Base-by-base conservation (phyloP, 1,284 basidiomycete genomes). In the Cryptococcus hybrid region DNA sequence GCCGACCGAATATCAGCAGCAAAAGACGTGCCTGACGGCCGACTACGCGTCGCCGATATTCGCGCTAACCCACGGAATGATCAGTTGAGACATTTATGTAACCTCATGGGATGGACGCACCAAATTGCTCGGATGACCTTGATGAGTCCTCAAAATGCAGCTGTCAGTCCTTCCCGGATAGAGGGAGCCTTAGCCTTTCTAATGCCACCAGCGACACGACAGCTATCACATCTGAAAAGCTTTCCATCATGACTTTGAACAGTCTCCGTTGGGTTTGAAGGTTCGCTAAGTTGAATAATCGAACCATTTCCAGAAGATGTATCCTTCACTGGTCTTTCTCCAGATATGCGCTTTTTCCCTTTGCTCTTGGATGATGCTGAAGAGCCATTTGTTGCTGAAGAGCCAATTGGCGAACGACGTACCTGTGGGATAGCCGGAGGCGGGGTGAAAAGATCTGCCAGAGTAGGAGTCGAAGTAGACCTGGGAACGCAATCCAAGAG, bases 331-430 rank as follows among this genome's bases (percentile, higher is more conserved):
- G 61, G 58, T 7, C 61, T 43, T 40, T 68, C 66, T 12, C 62
- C 62, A 2, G 18, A 39, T 63, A 66, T 65, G 8, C 68, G 60
- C 13, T 56, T 46, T 46, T 66, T 67, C 15, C 65, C 64, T 44
- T 64, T 67, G 39, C 62, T 62, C 37, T 64, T 69, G 6, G 30
- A 35, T 24, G 46, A 57, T 24, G 37, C 38, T 12, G 18, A 39
- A 18, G 8, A 6, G 38, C 18, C 4, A 15, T 24, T 30, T 13
- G 51, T 50, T 11, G 60, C 24, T 24, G 24, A 24, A 24, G 24
- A 24, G 24, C 24, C 24, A 24, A 24, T 24, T 24, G 24, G 24
- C 24, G 24, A 24, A 24, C 24, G 24, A 24, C 24, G 24, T 24
- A 24, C 24, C 24, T 24, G 24, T 24, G 24, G 24, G 24, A 24